phyloP scores from a whole-genome alignment of 2,329 filamentous ascomycete species.

The Beauveria bassiana region DNA sequence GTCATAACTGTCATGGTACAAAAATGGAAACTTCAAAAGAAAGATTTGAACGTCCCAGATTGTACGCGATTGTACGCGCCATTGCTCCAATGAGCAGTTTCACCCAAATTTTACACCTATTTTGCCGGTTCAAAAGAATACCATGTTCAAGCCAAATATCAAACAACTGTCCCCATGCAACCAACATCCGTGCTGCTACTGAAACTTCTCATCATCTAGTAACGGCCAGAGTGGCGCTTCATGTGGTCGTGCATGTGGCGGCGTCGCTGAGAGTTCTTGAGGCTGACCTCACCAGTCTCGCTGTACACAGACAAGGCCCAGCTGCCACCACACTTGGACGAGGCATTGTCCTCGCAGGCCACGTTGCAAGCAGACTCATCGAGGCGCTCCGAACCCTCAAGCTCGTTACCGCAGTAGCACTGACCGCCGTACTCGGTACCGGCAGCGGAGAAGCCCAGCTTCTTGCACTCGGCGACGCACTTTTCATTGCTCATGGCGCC shows the following conservation, averaged over 20 bases:
- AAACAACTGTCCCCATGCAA: background rate
- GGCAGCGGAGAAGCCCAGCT: conserved; percentile 33
- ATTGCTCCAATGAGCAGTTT: background rate
- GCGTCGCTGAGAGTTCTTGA: conserved; percentile 22
- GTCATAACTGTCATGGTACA: conserved; percentile 9
- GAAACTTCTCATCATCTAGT: background rate
- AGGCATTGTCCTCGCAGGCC: conserved; percentile 40
- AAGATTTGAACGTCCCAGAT: background rate
- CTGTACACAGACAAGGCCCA: conserved; percentile 39
- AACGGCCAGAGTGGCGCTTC: conserved; percentile 24
- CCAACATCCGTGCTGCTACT: background rate
- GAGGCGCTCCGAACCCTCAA: conserved; percentile 29
- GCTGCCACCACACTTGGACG: conserved; percentile 42
- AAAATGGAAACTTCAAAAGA: background rate
- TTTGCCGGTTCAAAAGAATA: background rate
- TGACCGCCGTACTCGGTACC: conserved; percentile 45
- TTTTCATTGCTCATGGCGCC: conserved; percentile 35
- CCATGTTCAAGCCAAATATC: background rate
- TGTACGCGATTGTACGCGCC: background rate
- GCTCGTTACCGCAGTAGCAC: conserved; percentile 42
- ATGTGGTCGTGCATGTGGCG: conserved; percentile 32
- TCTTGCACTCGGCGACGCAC: conserved; percentile 42
- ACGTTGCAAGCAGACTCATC: conserved; percentile 38
- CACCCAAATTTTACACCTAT: background rate
- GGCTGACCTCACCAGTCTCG: conserved; percentile 24